Percentiles rank a stretch among this genome's conserved stretches.
Evolutionary conservation across 2,329 filamentous ascomycete genomes (phyloP).

Genomic region (Xenosphaeropsis pyriputrescens): DNA sequence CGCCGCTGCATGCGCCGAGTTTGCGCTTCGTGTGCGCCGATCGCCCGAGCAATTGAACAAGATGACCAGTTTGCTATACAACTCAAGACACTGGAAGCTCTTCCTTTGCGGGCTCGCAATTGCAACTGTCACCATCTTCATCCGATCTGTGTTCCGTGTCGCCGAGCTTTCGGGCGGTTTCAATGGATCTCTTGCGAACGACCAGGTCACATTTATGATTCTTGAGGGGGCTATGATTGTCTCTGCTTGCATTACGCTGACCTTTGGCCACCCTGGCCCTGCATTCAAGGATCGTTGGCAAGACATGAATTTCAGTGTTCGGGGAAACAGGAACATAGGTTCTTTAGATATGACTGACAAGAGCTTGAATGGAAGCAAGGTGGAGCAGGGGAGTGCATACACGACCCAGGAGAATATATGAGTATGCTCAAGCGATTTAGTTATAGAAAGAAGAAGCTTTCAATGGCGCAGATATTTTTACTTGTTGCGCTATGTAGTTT

Average conservation of each 20-base stretch:
- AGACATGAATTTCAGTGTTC: background rate
- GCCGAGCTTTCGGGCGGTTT: slow-evolving; percentile 42
- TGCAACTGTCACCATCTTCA: slow-evolving; percentile 38
- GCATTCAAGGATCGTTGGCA: slow-evolving; percentile 8
- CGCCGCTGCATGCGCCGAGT: slow-evolving; percentile 4
- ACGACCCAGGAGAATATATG: too few species aligned
- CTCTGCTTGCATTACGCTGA: slow-evolving; percentile 16
- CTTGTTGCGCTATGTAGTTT: too few species aligned
- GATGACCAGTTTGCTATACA: background rate
- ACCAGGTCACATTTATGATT: slow-evolving; percentile 28
- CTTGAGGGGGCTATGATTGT: slow-evolving; percentile 26
- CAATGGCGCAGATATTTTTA: too few species aligned
- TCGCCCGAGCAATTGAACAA: slow-evolving; percentile 6
- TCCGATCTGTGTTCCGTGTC: slow-evolving; percentile 41
- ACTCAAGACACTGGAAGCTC: slow-evolving; percentile 1
- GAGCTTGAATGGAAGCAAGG: too few species aligned
- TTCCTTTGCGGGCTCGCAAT: slow-evolving; percentile 11
- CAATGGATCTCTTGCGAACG: slow-evolving; percentile 27
- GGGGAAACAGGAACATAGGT: too few species aligned
- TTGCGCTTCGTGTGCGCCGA: slow-evolving; percentile 3
- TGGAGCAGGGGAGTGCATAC: too few species aligned
- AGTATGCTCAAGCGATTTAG: too few species aligned
- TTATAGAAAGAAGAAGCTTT: too few species aligned
- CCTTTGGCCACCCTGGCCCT: slow-evolving; percentile 17
- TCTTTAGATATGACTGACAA: too few species aligned